These are phyloP conservation scores for Alternaria hordeiaustralica DNA, from an alignment of 2,329 filamentous ascomycete genomes.

Conservation along the genomic window DNA sequence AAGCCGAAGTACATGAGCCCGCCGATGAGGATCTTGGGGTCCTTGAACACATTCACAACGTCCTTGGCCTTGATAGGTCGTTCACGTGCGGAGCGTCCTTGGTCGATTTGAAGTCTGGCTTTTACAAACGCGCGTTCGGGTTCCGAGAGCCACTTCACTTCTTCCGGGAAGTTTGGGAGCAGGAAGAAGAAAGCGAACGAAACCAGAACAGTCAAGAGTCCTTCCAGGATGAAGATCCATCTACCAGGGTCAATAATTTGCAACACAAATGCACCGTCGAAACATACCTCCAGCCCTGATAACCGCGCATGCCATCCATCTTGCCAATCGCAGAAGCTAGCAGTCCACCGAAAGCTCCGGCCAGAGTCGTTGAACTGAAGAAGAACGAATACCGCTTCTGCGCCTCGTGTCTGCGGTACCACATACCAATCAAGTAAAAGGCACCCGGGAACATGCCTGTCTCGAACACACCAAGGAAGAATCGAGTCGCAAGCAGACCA, in stretches of 20 bases:
- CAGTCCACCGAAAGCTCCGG: slow-evolving; percentile 84
- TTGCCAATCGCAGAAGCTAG: slow-evolving; percentile 88
- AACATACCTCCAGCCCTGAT: slow-evolving; percentile 69
- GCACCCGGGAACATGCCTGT: slow-evolving; percentile 61
- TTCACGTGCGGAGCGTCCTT: slow-evolving; percentile 55
- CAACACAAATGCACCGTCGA: not conserved
- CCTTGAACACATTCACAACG: slow-evolving; percentile 55
- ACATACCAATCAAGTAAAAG: slow-evolving; percentile 81
- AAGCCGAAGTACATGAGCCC: slow-evolving; percentile 61
- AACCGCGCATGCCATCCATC: slow-evolving; percentile 74
- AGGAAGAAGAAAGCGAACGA: slow-evolving; percentile 56
- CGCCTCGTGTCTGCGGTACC: slow-evolving; percentile 86
- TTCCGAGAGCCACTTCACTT: slow-evolving; percentile 55
- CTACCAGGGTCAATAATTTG: not conserved
- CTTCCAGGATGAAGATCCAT: slow-evolving; percentile 81
- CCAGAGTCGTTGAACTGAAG: slow-evolving; percentile 81
- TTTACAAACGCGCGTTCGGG: slow-evolving; percentile 57
- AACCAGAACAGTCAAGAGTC: slow-evolving; percentile 53
- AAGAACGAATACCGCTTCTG: slow-evolving; percentile 95
- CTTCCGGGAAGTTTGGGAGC: slow-evolving; percentile 58
- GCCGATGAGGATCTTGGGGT: slow-evolving; percentile 56
- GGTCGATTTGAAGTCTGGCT: slow-evolving; percentile 55
- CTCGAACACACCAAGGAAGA: slow-evolving; percentile 75
- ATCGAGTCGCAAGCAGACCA: slow-evolving; percentile 76
- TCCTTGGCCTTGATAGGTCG: slow-evolving; percentile 53